Evolutionary conservation across 495 filamentous ascomycete genomes (phyloP).

Genomic region (Neurospora sp.): DNA sequence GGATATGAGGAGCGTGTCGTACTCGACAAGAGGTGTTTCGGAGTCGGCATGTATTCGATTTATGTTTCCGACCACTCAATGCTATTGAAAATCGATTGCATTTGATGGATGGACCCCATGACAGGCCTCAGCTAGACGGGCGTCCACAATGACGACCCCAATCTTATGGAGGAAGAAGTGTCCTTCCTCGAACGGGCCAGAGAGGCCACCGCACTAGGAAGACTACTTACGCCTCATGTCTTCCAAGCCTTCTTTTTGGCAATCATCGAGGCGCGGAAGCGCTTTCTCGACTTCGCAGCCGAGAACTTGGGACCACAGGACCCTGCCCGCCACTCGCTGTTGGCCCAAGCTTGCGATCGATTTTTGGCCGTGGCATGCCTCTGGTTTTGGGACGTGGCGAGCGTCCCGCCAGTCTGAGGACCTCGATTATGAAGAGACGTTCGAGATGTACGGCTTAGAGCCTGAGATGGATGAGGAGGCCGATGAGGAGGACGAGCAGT

Average conservation of each 20-base stretch:
- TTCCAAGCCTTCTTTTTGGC: not conserved
- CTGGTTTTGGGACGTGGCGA: not conserved
- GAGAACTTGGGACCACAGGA: not conserved
- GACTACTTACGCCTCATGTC: not conserved
- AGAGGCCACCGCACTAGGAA: not conserved
- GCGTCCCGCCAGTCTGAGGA: not conserved
- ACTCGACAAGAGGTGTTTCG: no score
- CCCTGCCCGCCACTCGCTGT: not conserved
- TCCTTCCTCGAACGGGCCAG: not conserved
- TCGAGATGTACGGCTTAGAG: no score
- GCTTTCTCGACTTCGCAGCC: not conserved
- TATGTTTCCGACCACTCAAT: no score
- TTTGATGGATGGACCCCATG: no score
- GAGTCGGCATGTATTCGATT: no score
- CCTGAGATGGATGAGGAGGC: not conserved
- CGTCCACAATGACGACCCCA: no score
- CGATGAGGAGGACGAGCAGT: not conserved
- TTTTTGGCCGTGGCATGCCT: not conserved
- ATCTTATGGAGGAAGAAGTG: no score
- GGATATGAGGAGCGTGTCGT: no score
- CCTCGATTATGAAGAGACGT: not conserved
- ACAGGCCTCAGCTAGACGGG: no score
- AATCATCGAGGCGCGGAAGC: slow-evolving; percentile 1
- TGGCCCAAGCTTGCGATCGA: not conserved
- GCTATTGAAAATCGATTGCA: no score